phyloP scores from a whole-genome alignment of 805 yeast species.

The Lipomyces japonicus region DNA sequence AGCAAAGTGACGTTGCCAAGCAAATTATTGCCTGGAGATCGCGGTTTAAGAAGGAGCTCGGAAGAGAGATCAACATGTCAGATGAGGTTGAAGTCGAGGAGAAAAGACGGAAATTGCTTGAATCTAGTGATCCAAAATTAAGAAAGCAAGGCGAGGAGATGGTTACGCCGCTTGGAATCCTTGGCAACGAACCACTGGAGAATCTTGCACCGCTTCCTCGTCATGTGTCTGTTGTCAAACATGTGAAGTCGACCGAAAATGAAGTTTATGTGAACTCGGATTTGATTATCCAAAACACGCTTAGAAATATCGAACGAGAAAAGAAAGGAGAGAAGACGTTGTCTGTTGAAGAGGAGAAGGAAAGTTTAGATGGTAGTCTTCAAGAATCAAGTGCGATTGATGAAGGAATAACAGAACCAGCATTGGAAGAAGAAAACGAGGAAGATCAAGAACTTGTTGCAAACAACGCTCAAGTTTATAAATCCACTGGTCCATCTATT shows the following conservation, averaged over 20 bases:
- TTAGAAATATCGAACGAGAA: constrained; percentile 10
- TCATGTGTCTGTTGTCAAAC: too few species aligned
- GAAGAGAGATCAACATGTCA: constrained; percentile 55
- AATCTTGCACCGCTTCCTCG: too few species aligned
- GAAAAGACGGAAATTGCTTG: constrained; percentile 53
- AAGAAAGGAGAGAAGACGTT: neutral
- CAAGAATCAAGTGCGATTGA: neutral
- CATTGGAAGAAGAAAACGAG: constrained; percentile 2
- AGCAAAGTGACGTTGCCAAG: constrained; percentile 49
- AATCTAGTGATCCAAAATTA: constrained; percentile 50
- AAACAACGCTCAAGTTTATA: neutral
- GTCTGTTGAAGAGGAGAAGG: neutral
- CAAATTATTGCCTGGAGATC: constrained; percentile 41
- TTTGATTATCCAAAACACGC: constrained; percentile 29
- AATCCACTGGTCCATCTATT: neutral
- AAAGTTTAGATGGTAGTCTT: neutral
- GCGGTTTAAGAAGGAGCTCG: constrained; percentile 36
- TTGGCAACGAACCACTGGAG: too few species aligned
- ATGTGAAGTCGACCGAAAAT: constrained; percentile 37
- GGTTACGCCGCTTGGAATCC: constrained; percentile 67
- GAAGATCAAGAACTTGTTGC: neutral
- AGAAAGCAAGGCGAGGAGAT: constrained; percentile 50
- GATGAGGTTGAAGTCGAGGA: constrained; percentile 75
- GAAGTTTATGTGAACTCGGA: constrained; percentile 35
- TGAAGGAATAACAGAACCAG: neutral